phyloP scores from a whole-genome alignment of 176 grass and related monocot species.

The Triticum timopheevii region DNA sequence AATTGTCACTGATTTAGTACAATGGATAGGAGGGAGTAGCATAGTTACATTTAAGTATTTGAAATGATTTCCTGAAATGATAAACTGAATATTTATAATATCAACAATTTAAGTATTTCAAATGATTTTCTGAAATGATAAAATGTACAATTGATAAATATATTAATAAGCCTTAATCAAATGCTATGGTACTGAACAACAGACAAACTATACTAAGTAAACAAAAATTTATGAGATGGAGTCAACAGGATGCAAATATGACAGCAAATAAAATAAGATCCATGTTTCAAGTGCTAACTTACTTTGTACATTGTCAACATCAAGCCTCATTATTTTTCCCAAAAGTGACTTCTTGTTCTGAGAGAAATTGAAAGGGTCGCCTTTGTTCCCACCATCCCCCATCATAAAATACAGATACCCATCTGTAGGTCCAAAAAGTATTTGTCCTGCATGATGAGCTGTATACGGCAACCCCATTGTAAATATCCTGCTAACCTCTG shows the following conservation, averaged over 20 bases:
- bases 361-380: constrained; percentile 72
- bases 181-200: background rate
- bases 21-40: too few relatives aligned
- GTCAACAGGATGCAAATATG: background rate
- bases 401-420: constrained; percentile 76
- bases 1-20: too few relatives aligned
- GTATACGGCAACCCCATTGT: constrained; percentile 68
- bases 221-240: background rate
- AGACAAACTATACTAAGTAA: background rate
- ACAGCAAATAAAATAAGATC: background rate
- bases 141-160: background rate
- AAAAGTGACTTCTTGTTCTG: constrained; percentile 65
- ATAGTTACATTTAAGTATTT: background rate
- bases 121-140: background rate
- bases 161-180: background rate
- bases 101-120: background rate
- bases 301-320: constrained; percentile 52
- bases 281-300: constrained; percentile 18
- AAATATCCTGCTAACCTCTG: constrained; percentile 62
- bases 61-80: background rate
- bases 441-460: constrained; percentile 65
- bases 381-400: constrained; percentile 72
- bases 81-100: background rate
- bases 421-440: constrained; percentile 68
- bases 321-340: constrained; percentile 78